Conservation (phyloP, 352 stramenopile species). For the Stephanocyclus meneghinianus region DNA sequence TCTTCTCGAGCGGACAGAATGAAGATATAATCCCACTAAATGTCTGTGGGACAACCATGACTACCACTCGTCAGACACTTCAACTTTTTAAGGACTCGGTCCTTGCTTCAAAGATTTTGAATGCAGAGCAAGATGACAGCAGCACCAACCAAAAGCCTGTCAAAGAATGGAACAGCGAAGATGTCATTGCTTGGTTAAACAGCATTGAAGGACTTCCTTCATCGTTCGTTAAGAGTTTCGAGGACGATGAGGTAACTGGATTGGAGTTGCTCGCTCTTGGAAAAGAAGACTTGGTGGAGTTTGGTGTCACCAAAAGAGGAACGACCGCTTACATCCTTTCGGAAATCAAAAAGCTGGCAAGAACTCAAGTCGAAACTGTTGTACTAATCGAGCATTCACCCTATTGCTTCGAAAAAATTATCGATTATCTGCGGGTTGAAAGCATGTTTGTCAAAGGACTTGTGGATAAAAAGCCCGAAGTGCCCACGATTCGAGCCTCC, state of each 20-base stretch:
- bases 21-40: slow-evolving; percentile 19
- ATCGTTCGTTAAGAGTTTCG: slow-evolving; percentile 7
- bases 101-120: slow-evolving; percentile 15
- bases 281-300: slow-evolving; percentile 27
- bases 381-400: slow-evolving; percentile 34
- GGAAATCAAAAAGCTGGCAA: slow-evolving; percentile 29
- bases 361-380: neutral
- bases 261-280: slow-evolving; percentile 17
- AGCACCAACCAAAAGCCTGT: neutral
- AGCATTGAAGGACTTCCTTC: slow-evolving; percentile 22
- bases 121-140: slow-evolving; percentile 6
- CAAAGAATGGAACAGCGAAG: slow-evolving; percentile 19
- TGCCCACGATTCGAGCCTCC: neutral
- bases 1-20: slow-evolving; percentile 17
- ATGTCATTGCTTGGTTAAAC: slow-evolving; percentile 23
- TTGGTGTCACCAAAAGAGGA: slow-evolving; percentile 26
- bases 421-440: slow-evolving; percentile 36
- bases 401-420: slow-evolving; percentile 47
- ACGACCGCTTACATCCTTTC: slow-evolving; percentile 15
- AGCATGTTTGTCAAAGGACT: slow-evolving; percentile 2
- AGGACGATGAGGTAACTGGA: slow-evolving; percentile 24
- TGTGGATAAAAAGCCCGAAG: slow-evolving; percentile 12
- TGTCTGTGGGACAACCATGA: slow-evolving; percentile 22
- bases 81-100: slow-evolving; percentile 20
- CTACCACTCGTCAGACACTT: slow-evolving; percentile 11